These are phyloP conservation scores for Leccinum barrowsii DNA, from an alignment of 768 basidiomycete genomes.

Conservation along the genomic window DNA sequence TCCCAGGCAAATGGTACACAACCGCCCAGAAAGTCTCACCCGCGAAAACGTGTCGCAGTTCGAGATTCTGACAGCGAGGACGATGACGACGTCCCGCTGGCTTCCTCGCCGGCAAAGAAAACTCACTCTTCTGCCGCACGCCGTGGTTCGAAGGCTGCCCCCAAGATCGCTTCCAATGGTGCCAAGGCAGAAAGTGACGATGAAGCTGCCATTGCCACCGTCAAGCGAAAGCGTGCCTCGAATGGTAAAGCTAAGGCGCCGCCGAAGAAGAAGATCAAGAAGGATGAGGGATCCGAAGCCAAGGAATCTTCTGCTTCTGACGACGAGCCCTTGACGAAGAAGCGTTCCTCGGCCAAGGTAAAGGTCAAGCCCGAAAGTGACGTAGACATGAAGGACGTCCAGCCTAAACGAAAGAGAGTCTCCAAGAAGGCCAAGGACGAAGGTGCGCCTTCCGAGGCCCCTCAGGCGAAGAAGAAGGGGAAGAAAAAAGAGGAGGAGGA, in stretches of 20 bases:
- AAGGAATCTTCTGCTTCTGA: conserved; percentile 28
- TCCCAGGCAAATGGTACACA: conserved; percentile 55
- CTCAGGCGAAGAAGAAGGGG: conserved; percentile 53
- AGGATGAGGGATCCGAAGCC: conserved; percentile 38
- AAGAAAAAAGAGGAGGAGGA: conserved; percentile 58
- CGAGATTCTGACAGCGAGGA: conserved; percentile 61
- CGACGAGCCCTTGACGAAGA: conserved; percentile 33
- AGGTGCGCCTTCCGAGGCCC: conserved; percentile 33
- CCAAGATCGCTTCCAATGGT: conserved; percentile 36
- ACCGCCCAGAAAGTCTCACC: conserved; percentile 28
- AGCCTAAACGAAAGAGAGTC: conserved; percentile 44
- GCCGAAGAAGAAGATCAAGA: conserved; percentile 63
- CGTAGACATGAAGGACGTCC: conserved; percentile 40
- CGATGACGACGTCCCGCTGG: conserved; percentile 63
- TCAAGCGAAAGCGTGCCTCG: conserved; percentile 42
- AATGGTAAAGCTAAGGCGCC: conserved; percentile 52
- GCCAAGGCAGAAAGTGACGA: conserved; percentile 34
- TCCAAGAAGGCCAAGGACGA: conserved; percentile 55
- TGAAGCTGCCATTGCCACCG: conserved; percentile 41
- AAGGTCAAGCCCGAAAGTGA: conserved; percentile 49
- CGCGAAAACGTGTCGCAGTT: conserved; percentile 53
- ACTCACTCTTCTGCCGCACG: conserved; percentile 36
- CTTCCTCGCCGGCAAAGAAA: conserved; percentile 67
- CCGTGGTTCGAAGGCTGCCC: conserved; percentile 38
- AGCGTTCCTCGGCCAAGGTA: conserved; percentile 30